Evolutionary conservation across 495 filamentous ascomycete genomes (phyloP).

Genomic region (Lindgomyces ingoldianus): DNA sequence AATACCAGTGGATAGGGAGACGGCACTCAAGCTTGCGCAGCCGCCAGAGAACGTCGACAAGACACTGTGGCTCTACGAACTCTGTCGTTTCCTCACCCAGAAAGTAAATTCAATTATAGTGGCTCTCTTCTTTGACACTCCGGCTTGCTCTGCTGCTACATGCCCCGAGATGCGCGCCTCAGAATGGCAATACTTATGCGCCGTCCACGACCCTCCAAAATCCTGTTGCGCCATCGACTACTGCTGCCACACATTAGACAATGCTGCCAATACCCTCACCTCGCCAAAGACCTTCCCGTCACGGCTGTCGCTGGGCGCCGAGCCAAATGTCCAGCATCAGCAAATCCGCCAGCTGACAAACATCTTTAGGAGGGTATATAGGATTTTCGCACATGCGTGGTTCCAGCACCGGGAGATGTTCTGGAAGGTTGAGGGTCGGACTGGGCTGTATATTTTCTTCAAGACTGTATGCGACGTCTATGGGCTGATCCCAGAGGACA

Average conservation of each 20-base stretch:
- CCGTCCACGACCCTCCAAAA: conserved; percentile 93
- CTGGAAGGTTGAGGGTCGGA: conserved; percentile 87
- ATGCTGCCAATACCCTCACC: conserved; percentile 88
- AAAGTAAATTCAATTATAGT: conserved; percentile 90
- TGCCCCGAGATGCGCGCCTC: conserved; percentile 98
- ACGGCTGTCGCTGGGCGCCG: conserved; percentile 66
- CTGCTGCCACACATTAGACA: conserved; percentile 96
- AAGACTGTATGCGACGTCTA: conserved; percentile 95
- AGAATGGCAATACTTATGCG: conserved; percentile 99
- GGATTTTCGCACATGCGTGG: conserved; percentile 98
- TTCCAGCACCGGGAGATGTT: conserved; percentile 96
- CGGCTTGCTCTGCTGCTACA: conserved; percentile 79
- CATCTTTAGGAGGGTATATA: conserved; percentile 89
- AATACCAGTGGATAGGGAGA: conserved; percentile 69
- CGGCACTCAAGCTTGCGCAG: conserved; percentile 70
- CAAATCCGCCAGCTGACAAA: conserved; percentile 84
- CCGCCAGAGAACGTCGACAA: conserved; percentile 79
- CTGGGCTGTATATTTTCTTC: conserved; percentile 90
- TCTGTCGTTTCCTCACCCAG: conserved; percentile 90
- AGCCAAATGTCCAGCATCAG: conserved; percentile 48
- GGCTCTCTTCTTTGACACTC: conserved; percentile 85
- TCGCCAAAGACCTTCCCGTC: conserved; percentile 90
- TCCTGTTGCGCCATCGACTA: conserved; percentile 97
- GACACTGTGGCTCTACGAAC: conserved; percentile 93
- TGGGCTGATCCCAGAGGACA: conserved; percentile 83